phyloP scores from a whole-genome alignment of 2,329 filamentous ascomycete species.

The Volutella citrinella region DNA sequence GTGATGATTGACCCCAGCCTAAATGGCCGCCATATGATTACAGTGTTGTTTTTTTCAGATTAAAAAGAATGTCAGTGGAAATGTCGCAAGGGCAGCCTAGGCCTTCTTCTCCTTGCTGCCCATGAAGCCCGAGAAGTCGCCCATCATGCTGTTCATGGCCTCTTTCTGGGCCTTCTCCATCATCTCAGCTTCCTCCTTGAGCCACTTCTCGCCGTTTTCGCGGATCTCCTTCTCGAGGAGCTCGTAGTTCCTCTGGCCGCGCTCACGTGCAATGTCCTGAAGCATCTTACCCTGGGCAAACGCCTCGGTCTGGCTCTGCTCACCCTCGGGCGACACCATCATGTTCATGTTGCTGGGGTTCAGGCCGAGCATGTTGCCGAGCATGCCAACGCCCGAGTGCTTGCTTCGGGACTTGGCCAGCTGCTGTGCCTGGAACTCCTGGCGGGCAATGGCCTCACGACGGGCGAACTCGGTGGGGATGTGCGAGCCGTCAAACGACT shows the following conservation, averaged over 20 bases:
- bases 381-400: slow-evolving; percentile 61
- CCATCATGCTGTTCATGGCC: slow-evolving; percentile 89
- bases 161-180: slow-evolving; percentile 89
- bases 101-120: slow-evolving; percentile 23
- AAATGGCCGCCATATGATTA: no score
- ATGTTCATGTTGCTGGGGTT: slow-evolving; percentile 66
- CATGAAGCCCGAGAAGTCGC: slow-evolving; percentile 51
- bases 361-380: slow-evolving; percentile 73
- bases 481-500: slow-evolving; percentile 83
- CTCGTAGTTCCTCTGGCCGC: slow-evolving; percentile 87
- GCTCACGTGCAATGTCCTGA: slow-evolving; percentile 88
- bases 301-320: slow-evolving; percentile 70
- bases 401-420: slow-evolving; percentile 63
- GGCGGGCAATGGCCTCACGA: slow-evolving; percentile 80
- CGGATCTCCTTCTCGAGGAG: slow-evolving; percentile 85
- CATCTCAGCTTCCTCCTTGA: slow-evolving; percentile 86
- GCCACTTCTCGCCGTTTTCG: slow-evolving; percentile 91
- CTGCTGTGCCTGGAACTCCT: slow-evolving; percentile 78
- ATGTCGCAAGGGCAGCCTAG: no score
- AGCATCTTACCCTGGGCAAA: slow-evolving; percentile 94
- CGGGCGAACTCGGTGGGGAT: slow-evolving; percentile 89
- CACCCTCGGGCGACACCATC: slow-evolving; percentile 60
- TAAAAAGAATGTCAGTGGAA: no score
- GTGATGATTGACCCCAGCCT: no score
- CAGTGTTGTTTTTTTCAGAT: no score